A percentile compares a stretch with the other conserved stretches of the same genome.
These are phyloP conservation scores for Mortierella sp. DNA, from an alignment of 371 early-diverging fungal genomes.

Conservation along the genomic window DNA sequence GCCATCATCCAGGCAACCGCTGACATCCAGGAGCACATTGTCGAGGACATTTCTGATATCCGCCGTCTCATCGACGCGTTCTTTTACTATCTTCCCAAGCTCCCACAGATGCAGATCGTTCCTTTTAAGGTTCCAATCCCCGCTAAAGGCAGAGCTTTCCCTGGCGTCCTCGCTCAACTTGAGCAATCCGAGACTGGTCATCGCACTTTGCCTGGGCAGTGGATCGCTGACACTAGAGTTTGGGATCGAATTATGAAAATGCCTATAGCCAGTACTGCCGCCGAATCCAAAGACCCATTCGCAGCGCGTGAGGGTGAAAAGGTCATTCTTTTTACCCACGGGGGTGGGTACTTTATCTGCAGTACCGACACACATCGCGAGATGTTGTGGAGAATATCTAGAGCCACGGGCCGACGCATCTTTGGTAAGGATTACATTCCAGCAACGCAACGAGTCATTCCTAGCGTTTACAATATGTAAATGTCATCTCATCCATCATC, in stretches of 20 bases:
- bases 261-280: constrained; percentile 32
- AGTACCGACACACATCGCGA: constrained; percentile 70
- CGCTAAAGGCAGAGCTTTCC: constrained; percentile 24
- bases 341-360: constrained; percentile 74
- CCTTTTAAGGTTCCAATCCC: constrained; percentile 33
- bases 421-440: constrained; percentile 58
- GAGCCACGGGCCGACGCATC: constrained; percentile 60
- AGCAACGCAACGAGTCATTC: not conserved
- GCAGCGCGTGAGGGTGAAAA: constrained; percentile 59
- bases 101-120: constrained; percentile 39
- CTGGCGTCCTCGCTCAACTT: constrained; percentile 16
- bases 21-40: constrained; percentile 40
- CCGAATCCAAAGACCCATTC: constrained; percentile 27
- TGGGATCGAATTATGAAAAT: constrained; percentile 31
- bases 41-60: constrained; percentile 40
- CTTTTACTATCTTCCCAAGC: constrained; percentile 49
- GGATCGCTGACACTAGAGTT: constrained; percentile 42
- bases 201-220: constrained; percentile 29
- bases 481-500: not conserved
- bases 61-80: constrained; percentile 41
- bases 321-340: constrained; percentile 75
- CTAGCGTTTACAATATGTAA: no score
- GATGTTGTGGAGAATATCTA: constrained; percentile 68
- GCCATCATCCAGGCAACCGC: constrained; percentile 29
- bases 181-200: constrained; percentile 32